Base-by-base conservation (phyloP, 352 stramenopile genomes). In the Thraustotheca clavata region DNA sequence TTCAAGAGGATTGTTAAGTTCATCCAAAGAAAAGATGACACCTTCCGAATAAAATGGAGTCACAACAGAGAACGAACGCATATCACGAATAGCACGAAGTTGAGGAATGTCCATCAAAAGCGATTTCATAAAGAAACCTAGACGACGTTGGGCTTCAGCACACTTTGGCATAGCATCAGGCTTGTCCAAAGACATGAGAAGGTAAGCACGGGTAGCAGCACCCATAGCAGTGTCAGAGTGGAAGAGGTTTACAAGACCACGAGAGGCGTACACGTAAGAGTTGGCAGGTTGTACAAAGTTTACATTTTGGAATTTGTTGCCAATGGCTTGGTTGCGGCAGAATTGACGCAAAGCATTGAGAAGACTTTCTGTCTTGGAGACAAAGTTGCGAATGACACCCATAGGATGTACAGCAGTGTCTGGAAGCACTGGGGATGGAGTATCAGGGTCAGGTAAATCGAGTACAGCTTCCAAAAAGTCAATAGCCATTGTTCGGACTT, bases 71-170 rank as follows among this genome's bases (percentile, higher is more conserved):
- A 92, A 92, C 61, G 81, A 90, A 11, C 76, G 81, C 81, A 90
- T 90, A 50, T 91, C 82, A 60, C 89, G 89, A 63, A 92, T 92
- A 22, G 81, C 77, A 14, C 75, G 73, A 14, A 92, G 69, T 67
- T 89, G 78, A 2, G 83, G 83, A 47, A 92, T 92, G 40, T 92
- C 83, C 83, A 92, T 92, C 0, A 88, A 76, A 8, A 92, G 70
- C 32, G 83, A 92, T 67, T 92, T 89, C 80, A 92, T 88, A 57
- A 92, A 92, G 67, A 90, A 92, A 34, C 83, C 83, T 11, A 92
- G 71, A 69, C 83, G 83, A 65, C 83, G 83, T 36, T 89, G 72
- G 1, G 83, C 83, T 59, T 92, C 83, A 39, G 20, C 49, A 24
- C 59, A 70, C 34, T 70, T 70, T 5, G 80, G 80, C 78, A 90